Conservation (phyloP, 352 stramenopile species). For the Pythium aquatile region DNA sequence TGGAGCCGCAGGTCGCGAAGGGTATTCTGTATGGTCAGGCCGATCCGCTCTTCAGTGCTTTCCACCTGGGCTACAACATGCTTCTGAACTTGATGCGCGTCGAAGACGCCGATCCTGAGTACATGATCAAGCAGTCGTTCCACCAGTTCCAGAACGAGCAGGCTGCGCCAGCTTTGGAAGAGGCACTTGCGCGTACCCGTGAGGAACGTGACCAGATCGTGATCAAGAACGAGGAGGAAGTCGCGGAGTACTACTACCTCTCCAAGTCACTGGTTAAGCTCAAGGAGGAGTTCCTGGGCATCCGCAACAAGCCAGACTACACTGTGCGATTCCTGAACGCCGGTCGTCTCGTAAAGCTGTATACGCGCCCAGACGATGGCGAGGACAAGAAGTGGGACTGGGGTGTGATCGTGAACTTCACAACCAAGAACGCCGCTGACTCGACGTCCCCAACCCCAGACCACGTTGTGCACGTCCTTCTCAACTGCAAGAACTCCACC, state of each 20-base stretch:
- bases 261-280: slow-evolving; percentile 91
- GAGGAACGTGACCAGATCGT: slow-evolving; percentile 86
- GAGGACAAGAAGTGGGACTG: slow-evolving; percentile 73
- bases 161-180: slow-evolving; percentile 69
- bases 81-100: slow-evolving; percentile 99
- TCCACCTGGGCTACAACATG: slow-evolving; percentile 99
- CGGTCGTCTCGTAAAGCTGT: slow-evolving; percentile 90
- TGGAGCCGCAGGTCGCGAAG: slow-evolving; percentile 97
- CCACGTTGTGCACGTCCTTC: slow-evolving; percentile 74
- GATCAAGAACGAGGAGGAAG: slow-evolving; percentile 88
- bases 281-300: slow-evolving; percentile 90
- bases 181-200: slow-evolving; percentile 74
- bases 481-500: slow-evolving; percentile 57
- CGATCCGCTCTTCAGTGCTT: slow-evolving; percentile 79
- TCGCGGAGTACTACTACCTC: slow-evolving; percentile 89
- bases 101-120: slow-evolving; percentile 96
- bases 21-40: slow-evolving; percentile 88
- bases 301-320: slow-evolving; percentile 91
- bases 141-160: slow-evolving; percentile 93
- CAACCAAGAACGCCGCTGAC: slow-evolving; percentile 71
- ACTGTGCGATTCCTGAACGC: slow-evolving; percentile 94
- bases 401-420: slow-evolving; percentile 86
- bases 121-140: slow-evolving; percentile 98
- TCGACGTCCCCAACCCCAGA: slow-evolving; percentile 61
- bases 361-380: slow-evolving; percentile 50